Evolutionary conservation across 768 basidiomycete genomes (phyloP), one percentile per base, ranked within the genome.

Genomic region (Mycena floridula): DNA sequence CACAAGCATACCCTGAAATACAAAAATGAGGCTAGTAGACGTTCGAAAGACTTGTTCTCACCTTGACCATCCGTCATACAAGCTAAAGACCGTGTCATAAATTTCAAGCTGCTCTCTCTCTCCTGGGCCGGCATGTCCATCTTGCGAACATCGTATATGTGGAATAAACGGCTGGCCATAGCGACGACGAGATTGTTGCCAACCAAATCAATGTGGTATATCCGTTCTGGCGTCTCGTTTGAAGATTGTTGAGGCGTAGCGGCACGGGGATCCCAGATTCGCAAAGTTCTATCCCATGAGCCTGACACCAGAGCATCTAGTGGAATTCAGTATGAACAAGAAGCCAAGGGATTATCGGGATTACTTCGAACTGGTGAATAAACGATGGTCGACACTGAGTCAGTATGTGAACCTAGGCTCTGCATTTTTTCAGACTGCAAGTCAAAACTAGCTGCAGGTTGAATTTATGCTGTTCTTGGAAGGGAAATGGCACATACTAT

Each of bases 61-160:
- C 93, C 94, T 67, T 92, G 79, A 2, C 94, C 93, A 59, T 90
- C 88, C 2, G 78, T 73, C 94, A 98, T 98, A 58, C 89, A 91
- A 12, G 87, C 89, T 43, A 99, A 63, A 38, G 84, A 85, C 46
- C 92, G 70, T 30, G 94, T 97, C 87, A 96, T 87, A 60, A 88
- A 97, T 63, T 96, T 96, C 48, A 99, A 64, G 52, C 89, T 92
- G 59, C 89, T 92, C 66, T 97, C 96, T 50, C 96, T 66, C 60
- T 81, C 75, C 57, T 93, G 89, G 42, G 78, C 72, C 0, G 89
- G 85, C 42, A 72, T 65, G 44, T 73, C 69, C 79, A 97, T 85
- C 49, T 82, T 83, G 22, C 89, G 72, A 13, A 91, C 69, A 53
- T 94, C 90, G 54, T 88, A 97, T 11, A 97, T 91, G 56, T 89